These are phyloP conservation scores for Sporothrix protearum DNA, from an alignment of 2,329 filamentous ascomycete genomes.

Conservation along the genomic window DNA sequence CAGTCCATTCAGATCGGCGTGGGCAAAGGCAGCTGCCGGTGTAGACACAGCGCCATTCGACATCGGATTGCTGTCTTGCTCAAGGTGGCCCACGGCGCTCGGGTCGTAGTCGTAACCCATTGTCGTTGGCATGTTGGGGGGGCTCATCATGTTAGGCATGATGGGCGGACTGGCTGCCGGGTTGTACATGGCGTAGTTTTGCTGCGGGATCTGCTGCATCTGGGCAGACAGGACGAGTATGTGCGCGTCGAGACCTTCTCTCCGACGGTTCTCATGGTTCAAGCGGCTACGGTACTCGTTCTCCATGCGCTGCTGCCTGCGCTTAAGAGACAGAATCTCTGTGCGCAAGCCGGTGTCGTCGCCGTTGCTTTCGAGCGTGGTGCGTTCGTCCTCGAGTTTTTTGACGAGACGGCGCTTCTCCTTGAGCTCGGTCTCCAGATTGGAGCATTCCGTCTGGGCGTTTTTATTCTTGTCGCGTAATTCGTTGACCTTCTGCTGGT, in stretches of 20 bases:
- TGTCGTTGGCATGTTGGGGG: slow-evolving; percentile 26
- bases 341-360: slow-evolving; percentile 56
- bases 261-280: slow-evolving; percentile 46
- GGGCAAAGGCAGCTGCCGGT: slow-evolving; percentile 40
- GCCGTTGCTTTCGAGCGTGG: slow-evolving; percentile 59
- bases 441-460: slow-evolving; percentile 61
- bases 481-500: slow-evolving; percentile 50
- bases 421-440: slow-evolving; percentile 69
- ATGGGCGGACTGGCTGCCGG: slow-evolving; percentile 1
- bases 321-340: slow-evolving; percentile 49
- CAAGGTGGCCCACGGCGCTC: slow-evolving; percentile 38
- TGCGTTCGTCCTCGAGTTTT: slow-evolving; percentile 66
- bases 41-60: slow-evolving; percentile 43
- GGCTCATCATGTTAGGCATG: background rate
- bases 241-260: slow-evolving; percentile 47
- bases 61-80: slow-evolving; percentile 48
- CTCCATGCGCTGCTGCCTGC: slow-evolving; percentile 54
- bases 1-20: slow-evolving; percentile 36
- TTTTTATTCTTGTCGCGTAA: slow-evolving; percentile 55
- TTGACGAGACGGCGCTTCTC: slow-evolving; percentile 69
- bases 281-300: slow-evolving; percentile 52
- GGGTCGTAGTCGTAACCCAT: slow-evolving; percentile 48
- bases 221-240: slow-evolving; percentile 48
- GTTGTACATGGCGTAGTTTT: slow-evolving; percentile 41
- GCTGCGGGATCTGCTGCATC: slow-evolving; percentile 38